Percentiles rank a stretch among this genome's conserved stretches.
phyloP scores from a whole-genome alignment of 495 filamentous ascomycete genomes.

The Penicillium longicatenatum region DNA sequence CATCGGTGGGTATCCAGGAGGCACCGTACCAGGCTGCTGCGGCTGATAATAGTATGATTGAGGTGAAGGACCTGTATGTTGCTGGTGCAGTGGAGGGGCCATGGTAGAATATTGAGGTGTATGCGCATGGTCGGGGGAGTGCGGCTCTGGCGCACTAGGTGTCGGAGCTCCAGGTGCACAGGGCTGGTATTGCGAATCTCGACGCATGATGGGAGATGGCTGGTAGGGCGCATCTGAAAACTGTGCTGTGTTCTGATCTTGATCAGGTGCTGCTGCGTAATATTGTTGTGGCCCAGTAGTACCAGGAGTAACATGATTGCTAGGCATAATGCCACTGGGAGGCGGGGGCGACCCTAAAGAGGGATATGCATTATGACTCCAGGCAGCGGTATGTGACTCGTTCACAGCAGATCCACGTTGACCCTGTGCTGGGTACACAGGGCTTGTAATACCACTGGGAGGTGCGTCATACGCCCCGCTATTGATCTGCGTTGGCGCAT shows the following conservation, averaged over 20 bases:
- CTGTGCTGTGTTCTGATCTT: conserved; percentile 23
- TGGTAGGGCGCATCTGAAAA: conserved; percentile 30
- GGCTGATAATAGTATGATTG: conserved; percentile 46
- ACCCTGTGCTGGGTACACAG: conserved; percentile 26
- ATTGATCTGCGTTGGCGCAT: conserved; percentile 47
- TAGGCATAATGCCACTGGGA: conserved; percentile 20
- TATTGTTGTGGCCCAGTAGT: conserved; percentile 31
- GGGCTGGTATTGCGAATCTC: conserved; percentile 39
- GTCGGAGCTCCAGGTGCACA: conserved; percentile 19
- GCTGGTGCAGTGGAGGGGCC: conserved; percentile 29
- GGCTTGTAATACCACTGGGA: conserved; percentile 27
- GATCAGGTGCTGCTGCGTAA: conserved; percentile 31
- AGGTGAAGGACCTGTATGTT: conserved; percentile 29
- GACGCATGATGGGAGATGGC: conserved; percentile 30
- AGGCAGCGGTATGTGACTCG: conserved; percentile 24
- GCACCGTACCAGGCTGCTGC: conserved; percentile 47
- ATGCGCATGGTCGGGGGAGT: conserved; percentile 30
- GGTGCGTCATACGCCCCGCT: conserved; percentile 20
- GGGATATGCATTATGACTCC: conserved; percentile 34
- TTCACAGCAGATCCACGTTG: conserved; percentile 27
- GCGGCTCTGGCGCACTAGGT: conserved; percentile 33
- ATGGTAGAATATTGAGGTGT: conserved; percentile 35
- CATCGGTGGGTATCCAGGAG: conserved; percentile 41
- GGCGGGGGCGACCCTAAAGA: conserved; percentile 34
- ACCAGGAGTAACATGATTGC: conserved; percentile 2